These are phyloP conservation scores for Polymyxa betae DNA, from an alignment of 208 protist species.

Conservation along the genomic window DNA sequence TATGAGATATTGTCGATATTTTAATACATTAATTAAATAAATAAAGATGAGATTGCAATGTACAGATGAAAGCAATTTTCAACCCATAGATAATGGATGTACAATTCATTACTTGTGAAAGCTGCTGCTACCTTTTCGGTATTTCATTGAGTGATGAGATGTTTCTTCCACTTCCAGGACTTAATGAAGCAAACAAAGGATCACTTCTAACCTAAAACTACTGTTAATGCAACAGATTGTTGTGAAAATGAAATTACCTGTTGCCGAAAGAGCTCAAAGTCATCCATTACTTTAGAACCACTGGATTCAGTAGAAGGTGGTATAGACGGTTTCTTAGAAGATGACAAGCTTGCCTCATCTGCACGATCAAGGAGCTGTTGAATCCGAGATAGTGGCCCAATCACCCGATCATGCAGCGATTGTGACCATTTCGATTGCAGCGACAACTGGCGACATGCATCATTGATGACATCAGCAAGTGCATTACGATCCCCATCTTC, in stretches of 20 bases:
- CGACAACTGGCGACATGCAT: neutral
- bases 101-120: too few species aligned
- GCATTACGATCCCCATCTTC: too few species aligned
- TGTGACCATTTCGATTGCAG: neutral
- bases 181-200: neutral
- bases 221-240: neutral
- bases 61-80: too few species aligned
- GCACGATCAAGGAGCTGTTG: neutral
- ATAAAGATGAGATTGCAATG: too few species aligned
- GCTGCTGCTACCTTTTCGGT: too few species aligned
- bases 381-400: neutral
- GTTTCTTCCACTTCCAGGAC: neutral
- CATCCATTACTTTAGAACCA: neutral
- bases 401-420: neutral
- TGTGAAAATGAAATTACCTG: neutral
- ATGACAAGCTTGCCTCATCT: too few species aligned
- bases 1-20: too few species aligned
- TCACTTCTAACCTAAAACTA: neutral
- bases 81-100: too few species aligned
- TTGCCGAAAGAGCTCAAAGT: neutral
- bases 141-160: too few species aligned
- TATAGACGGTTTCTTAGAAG: too few species aligned
- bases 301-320: neutral
- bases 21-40: too few species aligned
- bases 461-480: neutral